Base-by-base conservation (phyloP, 163 green algal genomes). In the Chlamydomonas reinhardtii region DNA sequence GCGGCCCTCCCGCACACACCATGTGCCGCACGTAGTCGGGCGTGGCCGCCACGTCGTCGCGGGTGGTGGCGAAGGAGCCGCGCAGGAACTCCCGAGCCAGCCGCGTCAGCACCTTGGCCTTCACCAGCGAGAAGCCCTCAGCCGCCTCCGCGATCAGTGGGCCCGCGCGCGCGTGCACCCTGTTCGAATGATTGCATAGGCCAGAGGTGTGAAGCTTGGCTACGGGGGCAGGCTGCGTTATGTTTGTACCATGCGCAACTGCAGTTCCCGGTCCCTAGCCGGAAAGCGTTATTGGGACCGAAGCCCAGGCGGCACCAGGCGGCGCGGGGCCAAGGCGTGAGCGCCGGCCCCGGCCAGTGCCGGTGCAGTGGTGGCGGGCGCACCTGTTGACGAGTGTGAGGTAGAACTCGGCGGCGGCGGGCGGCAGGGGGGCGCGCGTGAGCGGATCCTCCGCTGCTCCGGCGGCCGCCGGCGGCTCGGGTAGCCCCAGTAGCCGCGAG, bases 81-180 rank as follows among this genome's bases (percentile, higher is more conserved):
- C 83, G 73, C 68, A 90, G 61, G 69, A 90, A 72, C 72, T 92
- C 88, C 1, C 88, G 83, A 2, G 73, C 73, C 59, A 87, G 25
- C 6, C 73, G 73, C 37, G 39, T 37, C 35, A 87, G 81, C 59
- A 87, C 62, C 75, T 74, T 84, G 73, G 72, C 77, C 74, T 91
- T 88, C 32, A 91, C 82, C 43, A 83, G 68, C 27, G 48, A 81
- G 64, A 82, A 82, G 73, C 88, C 88, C 74, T 92, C 88, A 0
- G 74, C 73, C 0, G 88, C 88, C 88, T 92, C 88, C 6, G 73
- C 66, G 29, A 89, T 79, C n/a, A 92, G 69, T 14, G 88, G 88
- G 24, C 88, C 88, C 0, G 73, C 78, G 11, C 88, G 84, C 25
- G 88, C 78, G 54, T 92, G 89, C 48, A 92, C 64, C 65, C 78